Evolutionary conservation across 2,329 filamentous ascomycete genomes (phyloP), one percentile per base, ranked within the genome.

Genomic region (Arthroderma sp.): DNA sequence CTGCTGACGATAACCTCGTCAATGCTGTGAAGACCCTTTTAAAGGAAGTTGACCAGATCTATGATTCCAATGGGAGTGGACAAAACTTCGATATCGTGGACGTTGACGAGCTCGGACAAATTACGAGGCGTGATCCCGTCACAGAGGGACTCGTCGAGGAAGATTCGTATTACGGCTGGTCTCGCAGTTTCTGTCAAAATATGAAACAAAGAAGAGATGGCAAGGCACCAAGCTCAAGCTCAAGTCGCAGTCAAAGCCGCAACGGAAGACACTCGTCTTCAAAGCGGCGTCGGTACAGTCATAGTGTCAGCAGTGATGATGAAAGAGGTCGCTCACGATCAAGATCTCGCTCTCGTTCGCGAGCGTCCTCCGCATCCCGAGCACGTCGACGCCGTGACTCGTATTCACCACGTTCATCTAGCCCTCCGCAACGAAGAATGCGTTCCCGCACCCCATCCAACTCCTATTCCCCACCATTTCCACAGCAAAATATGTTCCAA

Each of bases 151-250:
- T 80, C 1, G 59, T 80, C 5, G 70, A 72, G 5, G 80, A 80
- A 1, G 80, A 85, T 50, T 85, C 83, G 1, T 93, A 93, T 60
- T 93, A 93, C 58, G 87, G 86, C 49, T 94, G 87, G 87, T 89
- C 85, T 4, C 74, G 76, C 34, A 69, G 70, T 1, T 91, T 94
- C 53, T 93, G 85, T 58, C 72, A 85, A 52, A 83, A 82, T 56
- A 91, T 91, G 82, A 85, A 81, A 62, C 63, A 59, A 49, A 54
- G 61, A 40, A 58, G 52, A 6, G 49, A 52, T 27, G 54, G 50
- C n/a, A 49, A 56, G 30, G 52, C 48, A 29, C 48, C 45, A 27
- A 57, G 64, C 57, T 40, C 54, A 61, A 65, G 49, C 59, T 67
- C 44, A 64, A 72, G 53, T 57, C 65, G 47, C 61, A 73, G 49